These are phyloP conservation scores for Aspergillus sp. DNA, from an alignment of 2,329 filamentous ascomycete genomes.

Conservation along the genomic window DNA sequence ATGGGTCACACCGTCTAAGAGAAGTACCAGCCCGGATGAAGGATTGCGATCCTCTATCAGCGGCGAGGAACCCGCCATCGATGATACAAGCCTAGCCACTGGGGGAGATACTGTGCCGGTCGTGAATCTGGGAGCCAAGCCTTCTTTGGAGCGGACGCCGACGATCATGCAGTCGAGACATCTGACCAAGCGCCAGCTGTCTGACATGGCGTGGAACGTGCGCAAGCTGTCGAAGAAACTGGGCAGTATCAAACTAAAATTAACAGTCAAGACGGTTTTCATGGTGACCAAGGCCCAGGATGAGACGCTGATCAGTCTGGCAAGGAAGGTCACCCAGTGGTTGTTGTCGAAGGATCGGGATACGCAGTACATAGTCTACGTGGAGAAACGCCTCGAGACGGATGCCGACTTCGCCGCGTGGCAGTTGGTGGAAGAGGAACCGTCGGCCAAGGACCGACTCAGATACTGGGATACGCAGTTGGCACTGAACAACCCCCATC, in stretches of 20 bases:
- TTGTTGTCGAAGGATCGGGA: conserved; percentile 63
- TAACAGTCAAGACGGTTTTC: conserved; percentile 76
- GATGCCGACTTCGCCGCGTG: conserved; percentile 65
- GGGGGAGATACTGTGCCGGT: conserved; percentile 17
- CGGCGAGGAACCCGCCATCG: conserved; percentile 11
- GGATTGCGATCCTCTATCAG: conserved; percentile 11
- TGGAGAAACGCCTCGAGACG: conserved; percentile 66
- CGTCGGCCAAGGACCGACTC: conserved; percentile 50
- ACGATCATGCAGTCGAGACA: conserved; percentile 57
- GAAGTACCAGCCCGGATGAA: conserved; percentile 4
- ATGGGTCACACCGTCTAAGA: conserved; percentile 15
- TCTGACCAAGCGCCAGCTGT: conserved; percentile 87
- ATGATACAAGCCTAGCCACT: conserved; percentile 9
- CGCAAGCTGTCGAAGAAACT: conserved; percentile 80
- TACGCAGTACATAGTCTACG: conserved; percentile 64
- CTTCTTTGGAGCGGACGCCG: conserved; percentile 5
- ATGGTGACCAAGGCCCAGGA: conserved; percentile 90
- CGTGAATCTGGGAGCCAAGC: conserved; percentile 16
- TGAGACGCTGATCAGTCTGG: conserved; percentile 65
- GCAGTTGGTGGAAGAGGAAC: conserved; percentile 58
- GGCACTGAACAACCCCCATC: conserved; percentile 68
- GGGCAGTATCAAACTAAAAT: conserved; percentile 71
- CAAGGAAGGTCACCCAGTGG: conserved; percentile 71
- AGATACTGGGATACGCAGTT: conserved; percentile 78
- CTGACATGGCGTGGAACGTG: conserved; percentile 95